Percentiles rank a stretch among this genome's conserved stretches.
Conservation (phyloP, 306 rosid species). For the Cucurbita ficifolia region DNA sequence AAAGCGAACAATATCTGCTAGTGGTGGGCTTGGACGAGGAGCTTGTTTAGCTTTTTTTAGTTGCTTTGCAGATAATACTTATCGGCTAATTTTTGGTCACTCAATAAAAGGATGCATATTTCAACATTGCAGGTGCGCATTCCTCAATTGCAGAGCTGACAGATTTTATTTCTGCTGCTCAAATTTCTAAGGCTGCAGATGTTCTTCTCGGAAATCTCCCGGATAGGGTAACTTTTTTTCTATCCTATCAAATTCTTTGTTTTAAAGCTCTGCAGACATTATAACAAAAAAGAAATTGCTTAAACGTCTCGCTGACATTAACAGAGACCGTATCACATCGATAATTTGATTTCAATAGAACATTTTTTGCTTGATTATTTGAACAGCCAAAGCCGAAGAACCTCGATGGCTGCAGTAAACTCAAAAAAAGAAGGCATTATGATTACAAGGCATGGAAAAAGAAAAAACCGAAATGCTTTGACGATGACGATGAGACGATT, state of each 20-base stretch:
- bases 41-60: too few species aligned
- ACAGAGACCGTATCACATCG: not conserved
- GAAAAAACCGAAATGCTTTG: constrained; percentile 30
- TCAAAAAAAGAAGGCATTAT: constrained; percentile 36
- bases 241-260: not conserved
- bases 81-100: not conserved
- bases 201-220: constrained; percentile 21
- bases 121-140: constrained; percentile 35
- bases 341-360: not conserved
- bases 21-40: too few species aligned
- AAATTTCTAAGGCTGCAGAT: constrained; percentile 50
- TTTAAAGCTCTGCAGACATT: not conserved
- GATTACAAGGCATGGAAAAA: constrained; percentile 40
- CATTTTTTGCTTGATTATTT: constrained; percentile 13
- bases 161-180: constrained; percentile 78
- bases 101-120: not conserved
- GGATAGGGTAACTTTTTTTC: constrained; percentile 39
- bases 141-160: constrained; percentile 52
- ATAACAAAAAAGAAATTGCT: not conserved
- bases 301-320: not conserved
- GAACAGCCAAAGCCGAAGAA: constrained; percentile 35
- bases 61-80: too few species aligned
- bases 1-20: too few species aligned
- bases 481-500: constrained; percentile 59
- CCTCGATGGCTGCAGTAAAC: constrained; percentile 8